Base-by-base conservation (phyloP, 2,329 filamentous ascomycete species). In the Trichophyton schoenleinii region DNA sequence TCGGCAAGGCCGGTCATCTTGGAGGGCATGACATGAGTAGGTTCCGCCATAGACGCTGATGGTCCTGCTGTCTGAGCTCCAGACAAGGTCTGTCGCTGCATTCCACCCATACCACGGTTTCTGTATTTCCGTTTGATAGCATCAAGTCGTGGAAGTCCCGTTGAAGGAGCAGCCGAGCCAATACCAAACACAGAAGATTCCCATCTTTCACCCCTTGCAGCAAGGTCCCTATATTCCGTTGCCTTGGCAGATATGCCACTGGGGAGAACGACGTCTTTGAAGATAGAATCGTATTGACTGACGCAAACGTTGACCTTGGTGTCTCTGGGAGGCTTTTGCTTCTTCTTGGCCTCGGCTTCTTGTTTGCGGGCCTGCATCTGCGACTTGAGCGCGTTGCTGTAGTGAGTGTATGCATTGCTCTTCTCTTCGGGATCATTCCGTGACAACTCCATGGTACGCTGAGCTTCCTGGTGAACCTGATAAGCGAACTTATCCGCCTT, bases 131-230 rank as follows among this genome's bases (percentile, higher is more conserved):
- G 83, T 41, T 73, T 78, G 60, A 87, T 75, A 42, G 77, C 67
- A 0, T 74, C 72, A 42, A 80, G 71, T 64, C 75, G 71, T 1
- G 91, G 91, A 49, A 96, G 81, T 69, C 87, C 83, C 25, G 76
- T 80, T 48, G 88, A 90, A 75, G 87, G 85, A 61, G 82, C 79
- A 9, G 91, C 91, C 49, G 78, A 82, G 57, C 94, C 92, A 68
- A 97, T 87, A 63, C 84, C 87, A 79, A 99, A 99, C 69, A 99
- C 85, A 8, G 92, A 90, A 64, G 88, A 95, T 80, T 96, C 87
- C 94, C 94, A 99, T 74, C 85, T 87, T 61, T 96, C 88, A 59
- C 94, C 94, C 83, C 94, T 90, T 67, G 79, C 80, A 7, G 92
- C 89, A 62, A 96, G 81, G 22, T 96, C 85, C 77, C 85, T 89